Percentiles rank a stretch among this genome's conserved stretches.
Conservation (phyloP, 2,329 filamentous ascomycete species). For the Neocatenulostroma microsporum region DNA sequence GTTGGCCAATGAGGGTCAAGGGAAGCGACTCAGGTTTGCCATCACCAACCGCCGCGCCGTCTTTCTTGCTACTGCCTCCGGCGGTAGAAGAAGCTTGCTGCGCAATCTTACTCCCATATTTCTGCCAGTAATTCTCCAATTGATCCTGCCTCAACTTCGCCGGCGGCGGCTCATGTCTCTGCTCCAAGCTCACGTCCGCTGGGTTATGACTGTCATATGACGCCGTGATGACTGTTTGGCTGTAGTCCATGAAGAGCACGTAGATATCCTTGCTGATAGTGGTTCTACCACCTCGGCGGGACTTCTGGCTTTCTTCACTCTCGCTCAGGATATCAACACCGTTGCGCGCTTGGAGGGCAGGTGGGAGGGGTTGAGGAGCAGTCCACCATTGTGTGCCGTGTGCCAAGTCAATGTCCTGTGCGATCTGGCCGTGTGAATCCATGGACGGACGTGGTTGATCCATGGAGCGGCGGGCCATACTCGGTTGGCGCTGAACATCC, state of each 20-base stretch:
- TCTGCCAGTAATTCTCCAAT: conserved; percentile 75
- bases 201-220: conserved; percentile 70
- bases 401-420: conserved; percentile 75
- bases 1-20: conserved; percentile 60
- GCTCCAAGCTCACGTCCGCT: conserved; percentile 66
- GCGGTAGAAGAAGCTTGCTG: conserved; percentile 49
- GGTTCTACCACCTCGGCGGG: conserved; percentile 61
- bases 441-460: conserved; percentile 66
- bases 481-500: conserved; percentile 52
- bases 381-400: conserved; percentile 78
- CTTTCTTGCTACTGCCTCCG: conserved; percentile 53
- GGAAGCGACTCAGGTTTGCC: conserved; percentile 72
- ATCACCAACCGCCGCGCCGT: conserved; percentile 66
- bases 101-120: conserved; percentile 70
- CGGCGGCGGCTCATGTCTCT: conserved; percentile 79
- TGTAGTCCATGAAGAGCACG: conserved; percentile 92
- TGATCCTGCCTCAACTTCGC: conserved; percentile 80
- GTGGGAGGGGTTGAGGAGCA: conserved; percentile 68
- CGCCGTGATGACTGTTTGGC: conserved; percentile 79
- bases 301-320: conserved; percentile 65
- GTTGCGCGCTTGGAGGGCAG: conserved; percentile 69
- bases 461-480: conserved; percentile 55
- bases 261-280: conserved; percentile 72
- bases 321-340: conserved; percentile 72
- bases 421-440: conserved; percentile 74